These are phyloP conservation scores for Dryas alaskensis DNA, from an alignment of 306 rosid genomes.

Conservation along the genomic window DNA sequence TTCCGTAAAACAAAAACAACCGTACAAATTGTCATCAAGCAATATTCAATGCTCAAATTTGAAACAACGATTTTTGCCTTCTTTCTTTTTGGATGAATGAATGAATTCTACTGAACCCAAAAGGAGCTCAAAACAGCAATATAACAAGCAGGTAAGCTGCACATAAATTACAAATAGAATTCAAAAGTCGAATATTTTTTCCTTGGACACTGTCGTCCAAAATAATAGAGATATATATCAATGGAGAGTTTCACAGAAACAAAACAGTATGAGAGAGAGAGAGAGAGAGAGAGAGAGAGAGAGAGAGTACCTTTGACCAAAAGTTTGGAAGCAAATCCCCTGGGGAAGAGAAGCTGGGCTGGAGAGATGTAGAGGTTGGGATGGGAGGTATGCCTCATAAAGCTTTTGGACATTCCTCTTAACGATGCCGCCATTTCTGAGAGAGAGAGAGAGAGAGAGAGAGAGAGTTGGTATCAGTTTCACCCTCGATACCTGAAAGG, in stretches of 20 bases:
- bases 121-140: not conserved
- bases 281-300: not conserved
- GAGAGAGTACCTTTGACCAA: conserved; percentile 1
- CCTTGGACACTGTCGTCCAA: not conserved
- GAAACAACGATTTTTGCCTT: too few species aligned
- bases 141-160: not conserved
- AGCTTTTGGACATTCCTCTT: not conserved
- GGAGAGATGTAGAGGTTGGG: not conserved
- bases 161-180: not conserved
- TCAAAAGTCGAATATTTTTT: not conserved
- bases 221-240: not conserved
- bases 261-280: not conserved
- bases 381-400: not conserved
- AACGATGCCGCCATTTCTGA: not conserved
- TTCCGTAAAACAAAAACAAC: not conserved
- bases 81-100: too few species aligned
- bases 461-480: too few species aligned
- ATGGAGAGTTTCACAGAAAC: not conserved
- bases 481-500: too few species aligned
- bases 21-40: not conserved
- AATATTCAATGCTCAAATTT: not conserved
- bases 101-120: not conserved
- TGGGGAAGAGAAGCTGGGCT: not conserved
- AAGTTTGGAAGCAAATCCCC: conserved; percentile 6
- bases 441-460: too few species aligned